Base-by-base conservation (phyloP, 805 yeast species). In the Starmerella khaoyaiensis region DNA sequence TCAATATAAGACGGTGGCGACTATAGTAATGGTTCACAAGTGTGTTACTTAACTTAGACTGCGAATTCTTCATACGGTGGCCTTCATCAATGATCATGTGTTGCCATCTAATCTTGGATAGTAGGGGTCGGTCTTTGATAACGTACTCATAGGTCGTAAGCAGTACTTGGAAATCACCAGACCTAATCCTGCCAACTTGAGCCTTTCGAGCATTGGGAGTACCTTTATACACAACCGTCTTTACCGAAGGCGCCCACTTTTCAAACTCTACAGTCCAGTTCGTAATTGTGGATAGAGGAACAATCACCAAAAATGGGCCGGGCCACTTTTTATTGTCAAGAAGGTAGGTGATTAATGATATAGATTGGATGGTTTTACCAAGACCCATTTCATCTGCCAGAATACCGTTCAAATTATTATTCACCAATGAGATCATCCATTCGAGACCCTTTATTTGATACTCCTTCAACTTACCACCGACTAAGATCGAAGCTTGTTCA, bases 1-100 rank as follows among this genome's bases (percentile, higher is more conserved):
- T 87, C 52, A 87, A 65, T 63, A 87, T 87, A 51, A 87, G 69
- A 52, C 98, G 67, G 59, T 83, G 77, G 49, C 79, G 82, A 33
- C 94, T 73, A 50, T 77, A 86, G 54, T 87, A 87, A 55, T 69
- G 76, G 44, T 78, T 78, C 2, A 86, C 77, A 52, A 87, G 69
- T 1, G 97, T 90, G 45, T 65, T 72, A 1, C 94, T 80, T 40
- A 87, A 65, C 57, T 87, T 87, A 7, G 95, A 83, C 51, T 78
- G 77, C 0, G 94, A 66, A 60, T 87, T 87, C 60, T 87, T 87
- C 95, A 87, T 83, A 59, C 98, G 75, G 57, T 87, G 98, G 56
- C 98, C 98, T 65, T 87, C 98, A 63, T 87, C 98, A 44, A 87
- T 87, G 46, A 87, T 84, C 96, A 87, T 87, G 60, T 90, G 96